Evolutionary conservation across 176 grass and related monocot species (phyloP), one percentile per base, ranked within the genome.

Genomic region (Lolium rigidum): DNA sequence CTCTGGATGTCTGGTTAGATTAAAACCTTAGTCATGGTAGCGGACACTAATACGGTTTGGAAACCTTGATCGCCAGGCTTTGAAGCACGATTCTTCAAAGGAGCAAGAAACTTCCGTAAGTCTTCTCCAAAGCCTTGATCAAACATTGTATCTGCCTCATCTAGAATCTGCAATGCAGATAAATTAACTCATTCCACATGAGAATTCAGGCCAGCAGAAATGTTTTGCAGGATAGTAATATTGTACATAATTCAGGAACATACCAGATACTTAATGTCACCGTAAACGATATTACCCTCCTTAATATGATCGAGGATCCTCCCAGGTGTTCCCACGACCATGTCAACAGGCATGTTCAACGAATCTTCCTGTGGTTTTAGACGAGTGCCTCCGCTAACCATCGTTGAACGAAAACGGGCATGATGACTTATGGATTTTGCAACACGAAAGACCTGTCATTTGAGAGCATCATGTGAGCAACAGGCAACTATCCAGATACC

Each of bases 141-240:
- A 92, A 98, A 98, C 96, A 98, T 98, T 79, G 93, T 98, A 91
- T 98, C 93, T 70, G 93, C 96, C 82, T 98, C 97, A 88, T 98
- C 97, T 81, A 98, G 92, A 82, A 98, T 85, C 97, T 98, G 31
- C 2, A 55, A 86, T 26, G 9, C 12, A 16, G 18, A 77, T 57
- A 20, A 77, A 69, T 13, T 28, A 49, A 87, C 25, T 70, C 9
- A 81, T 18, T 65, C 43, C 68, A 84, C 83, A 56, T 18, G 7
- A 79, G 10, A 77, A 1, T 51, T 70, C 79, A 56, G 24, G 17
- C n/a, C 15, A 77, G 46, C 20, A 84, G 1, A 85, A 44, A 26
- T 49, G 26, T 28, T 28, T 7, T 44, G 20, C 37, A 55, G 46
- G 52, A 26, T 41, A 2, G 13, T 76, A 44, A 57, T 21, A 14